Conservation (phyloP, 1,139 yeast species). For the Candida tropicalis region DNA sequence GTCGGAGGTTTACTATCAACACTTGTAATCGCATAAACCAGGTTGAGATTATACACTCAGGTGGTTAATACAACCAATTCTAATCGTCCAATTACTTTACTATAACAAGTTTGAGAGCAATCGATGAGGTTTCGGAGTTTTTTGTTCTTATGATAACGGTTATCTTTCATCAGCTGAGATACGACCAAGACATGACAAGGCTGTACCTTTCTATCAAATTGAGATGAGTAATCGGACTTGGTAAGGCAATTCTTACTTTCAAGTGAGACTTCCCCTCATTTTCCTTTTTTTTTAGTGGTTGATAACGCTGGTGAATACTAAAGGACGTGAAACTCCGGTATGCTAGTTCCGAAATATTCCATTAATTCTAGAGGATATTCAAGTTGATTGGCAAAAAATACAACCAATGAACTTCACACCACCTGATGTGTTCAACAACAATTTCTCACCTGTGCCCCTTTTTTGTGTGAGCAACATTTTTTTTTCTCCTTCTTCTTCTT, state of each 20-base stretch:
- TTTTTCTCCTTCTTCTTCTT: too few species aligned
- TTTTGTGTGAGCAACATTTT: too few species aligned
- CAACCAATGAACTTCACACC: too few species aligned
- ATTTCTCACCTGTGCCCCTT: too few species aligned
- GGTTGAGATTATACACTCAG: too few species aligned
- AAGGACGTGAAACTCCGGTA: not conserved
- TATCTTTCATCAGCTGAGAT: slow-evolving; percentile 1
- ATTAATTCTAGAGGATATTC: not conserved
- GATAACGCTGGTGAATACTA: not conserved
- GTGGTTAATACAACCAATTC: not conserved
- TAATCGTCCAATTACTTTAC: not conserved
- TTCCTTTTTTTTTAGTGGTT: not conserved
- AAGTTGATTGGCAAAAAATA: not conserved
- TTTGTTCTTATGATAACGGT: not conserved
- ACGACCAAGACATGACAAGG: not conserved
- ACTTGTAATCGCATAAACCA: too few species aligned
- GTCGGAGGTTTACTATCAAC: too few species aligned
- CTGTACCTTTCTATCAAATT: not conserved
- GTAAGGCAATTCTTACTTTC: not conserved
- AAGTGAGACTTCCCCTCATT: too few species aligned
- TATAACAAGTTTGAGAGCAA: not conserved
- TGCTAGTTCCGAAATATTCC: not conserved
- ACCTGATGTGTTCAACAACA: too few species aligned
- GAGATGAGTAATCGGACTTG: not conserved
- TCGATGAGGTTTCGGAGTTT: not conserved